Percentiles rank a stretch among this genome's conserved stretches.
These are phyloP conservation scores for Microsporum ferrugineum DNA, from an alignment of 2,329 filamentous ascomycete species.

Conservation along the genomic window DNA sequence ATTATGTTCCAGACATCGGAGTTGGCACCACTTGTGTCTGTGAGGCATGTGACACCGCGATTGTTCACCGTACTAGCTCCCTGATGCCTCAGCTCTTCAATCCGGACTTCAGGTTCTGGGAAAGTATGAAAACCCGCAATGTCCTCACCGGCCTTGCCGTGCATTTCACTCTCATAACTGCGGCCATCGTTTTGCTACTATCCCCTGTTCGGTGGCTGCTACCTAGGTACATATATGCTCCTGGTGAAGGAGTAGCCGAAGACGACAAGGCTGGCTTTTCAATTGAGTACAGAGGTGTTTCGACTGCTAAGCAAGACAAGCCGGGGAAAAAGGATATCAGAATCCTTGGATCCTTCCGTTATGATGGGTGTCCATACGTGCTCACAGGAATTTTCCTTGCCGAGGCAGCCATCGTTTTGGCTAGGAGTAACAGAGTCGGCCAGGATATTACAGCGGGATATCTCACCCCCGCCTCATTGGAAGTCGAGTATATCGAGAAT, in stretches of 20 bases:
- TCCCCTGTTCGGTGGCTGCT: constrained; percentile 44
- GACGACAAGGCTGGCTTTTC: constrained; percentile 32
- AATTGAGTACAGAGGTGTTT: constrained; percentile 36
- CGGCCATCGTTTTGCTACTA: constrained; percentile 37
- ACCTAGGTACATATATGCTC: constrained; percentile 38
- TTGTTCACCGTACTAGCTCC: constrained; percentile 50
- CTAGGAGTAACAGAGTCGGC: constrained; percentile 31
- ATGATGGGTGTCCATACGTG: constrained; percentile 33
- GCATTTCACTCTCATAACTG: constrained; percentile 39
- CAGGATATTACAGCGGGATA: constrained; percentile 36
- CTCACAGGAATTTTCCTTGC: constrained; percentile 35
- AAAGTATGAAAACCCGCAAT: constrained; percentile 45
- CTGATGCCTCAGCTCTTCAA: constrained; percentile 49
- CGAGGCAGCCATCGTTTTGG: constrained; percentile 36
- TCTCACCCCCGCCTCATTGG: constrained; percentile 39
- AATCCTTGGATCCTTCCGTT: constrained; percentile 33
- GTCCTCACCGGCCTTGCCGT: constrained; percentile 38
- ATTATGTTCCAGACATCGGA: constrained; percentile 46
- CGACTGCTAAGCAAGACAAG: constrained; percentile 30
- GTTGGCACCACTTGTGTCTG: constrained; percentile 44
- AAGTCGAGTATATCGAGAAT: constrained; percentile 36
- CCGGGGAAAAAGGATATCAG: constrained; percentile 23
- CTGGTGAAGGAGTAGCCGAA: constrained; percentile 39
- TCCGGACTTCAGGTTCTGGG: constrained; percentile 45
- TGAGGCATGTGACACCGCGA: constrained; percentile 43